Evolutionary conservation across 2,329 filamentous ascomycete genomes (phyloP), one percentile per base, ranked within the genome.

Genomic region (Trichoderma afroharzianum): DNA sequence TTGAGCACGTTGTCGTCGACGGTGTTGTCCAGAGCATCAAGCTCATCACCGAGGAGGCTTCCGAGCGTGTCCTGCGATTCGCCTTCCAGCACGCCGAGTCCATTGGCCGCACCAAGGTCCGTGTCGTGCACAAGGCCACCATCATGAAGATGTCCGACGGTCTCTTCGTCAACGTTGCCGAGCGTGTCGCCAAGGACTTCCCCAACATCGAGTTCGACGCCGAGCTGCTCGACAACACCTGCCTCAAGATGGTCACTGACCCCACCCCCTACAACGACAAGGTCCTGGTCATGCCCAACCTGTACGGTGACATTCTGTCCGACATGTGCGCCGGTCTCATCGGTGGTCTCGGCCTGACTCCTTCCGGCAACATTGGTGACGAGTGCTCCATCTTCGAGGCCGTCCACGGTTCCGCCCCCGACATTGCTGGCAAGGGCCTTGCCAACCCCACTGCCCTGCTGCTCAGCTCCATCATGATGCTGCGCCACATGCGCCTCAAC

Each of bases 131-230:
- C 92, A 99, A 99, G 90, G 96, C 96, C 83, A 98, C 96, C 81
- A 99, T 99, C 87, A 99, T 99, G 96, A 99, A 99, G 91, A 97
- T 98, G 93, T 95, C 92, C 81, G 96, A 99, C 83, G 96, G 96
- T 86, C 93, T 99, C 74, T 99, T 99, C 91, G 89, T 99, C 77
- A 93, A 89, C 83, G 94, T 92, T 74, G 96, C 92, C 77, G 87
- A 91, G 77, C 89, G 96, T 74, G 90, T 99, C 76, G 88, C 94
- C 83, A 97, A 97, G 90, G 95, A 98, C 81, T 99, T 93, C 90
- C 96, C 96, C 75, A 88, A 91, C 78, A 93, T 99, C 80, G 93
- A 98, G 86, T 98, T 99, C 82, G 95, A 98, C 81, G 93, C 93
- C 78, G 96, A 99, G 89, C 90, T 99, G 76, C 92, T 99, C 78